A percentile compares a stretch with the other conserved stretches of the same genome.
Evolutionary conservation across 1,139 yeast genomes (phyloP).

Genomic region (Protomyces pachydermus): DNA sequence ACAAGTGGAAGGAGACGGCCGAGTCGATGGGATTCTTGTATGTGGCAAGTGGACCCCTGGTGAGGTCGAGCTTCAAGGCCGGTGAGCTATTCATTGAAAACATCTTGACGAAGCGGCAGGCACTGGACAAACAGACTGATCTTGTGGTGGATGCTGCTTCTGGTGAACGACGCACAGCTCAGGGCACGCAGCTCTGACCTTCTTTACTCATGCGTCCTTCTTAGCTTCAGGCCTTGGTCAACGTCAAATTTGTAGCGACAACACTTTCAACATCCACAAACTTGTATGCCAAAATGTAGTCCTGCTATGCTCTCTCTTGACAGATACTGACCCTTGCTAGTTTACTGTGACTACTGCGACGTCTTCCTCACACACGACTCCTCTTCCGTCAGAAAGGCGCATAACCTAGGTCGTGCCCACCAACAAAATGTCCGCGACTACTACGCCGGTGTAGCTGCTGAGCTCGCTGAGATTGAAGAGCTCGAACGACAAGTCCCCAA

Average conservation of each 20-base stretch:
- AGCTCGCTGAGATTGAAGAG: slow-evolving; percentile 33
- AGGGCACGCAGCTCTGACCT: not conserved
- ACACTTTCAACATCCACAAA: not conserved
- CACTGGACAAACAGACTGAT: not conserved
- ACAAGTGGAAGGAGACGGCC: slow-evolving; percentile 85
- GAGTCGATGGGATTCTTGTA: slow-evolving; percentile 87
- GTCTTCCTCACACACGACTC: slow-evolving; percentile 84
- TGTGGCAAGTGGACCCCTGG: slow-evolving; percentile 96
- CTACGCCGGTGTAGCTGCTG: slow-evolving; percentile 48
- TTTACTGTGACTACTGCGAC: slow-evolving; percentile 84
- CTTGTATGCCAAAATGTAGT: not conserved
- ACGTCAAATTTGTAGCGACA: too few species aligned
- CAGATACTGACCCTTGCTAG: not conserved
- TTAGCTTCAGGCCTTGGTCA: too few species aligned
- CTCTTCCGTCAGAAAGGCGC: slow-evolving; percentile 78
- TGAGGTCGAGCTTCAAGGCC: slow-evolving; percentile 93
- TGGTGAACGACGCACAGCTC: not conserved
- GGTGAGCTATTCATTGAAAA: slow-evolving; percentile 98
- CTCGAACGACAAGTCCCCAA: slow-evolving; percentile 29
- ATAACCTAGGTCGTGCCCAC: slow-evolving; percentile 75
- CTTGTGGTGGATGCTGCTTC: not conserved
- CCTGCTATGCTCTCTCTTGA: not conserved
- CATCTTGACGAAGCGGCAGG: slow-evolving; percentile 58
- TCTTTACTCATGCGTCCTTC: too few species aligned
- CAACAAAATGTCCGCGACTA: slow-evolving; percentile 68